These are phyloP conservation scores for Musa acuminata DNA, from an alignment of 176 grass and related monocot species.

Conservation along the genomic window DNA sequence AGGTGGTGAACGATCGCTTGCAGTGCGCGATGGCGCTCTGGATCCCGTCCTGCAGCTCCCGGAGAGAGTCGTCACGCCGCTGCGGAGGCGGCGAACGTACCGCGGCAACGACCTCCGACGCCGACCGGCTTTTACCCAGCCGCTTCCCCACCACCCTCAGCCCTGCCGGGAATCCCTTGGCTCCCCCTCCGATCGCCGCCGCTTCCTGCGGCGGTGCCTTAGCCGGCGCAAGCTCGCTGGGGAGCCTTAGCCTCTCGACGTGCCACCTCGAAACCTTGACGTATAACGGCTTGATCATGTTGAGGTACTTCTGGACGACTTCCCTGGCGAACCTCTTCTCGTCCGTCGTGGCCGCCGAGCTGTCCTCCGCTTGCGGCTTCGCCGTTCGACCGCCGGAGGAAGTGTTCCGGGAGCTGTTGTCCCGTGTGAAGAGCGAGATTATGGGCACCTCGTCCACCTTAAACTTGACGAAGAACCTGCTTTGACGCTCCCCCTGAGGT, in stretches of 20 bases:
- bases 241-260: background rate
- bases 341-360: conserved; percentile 7
- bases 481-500: conserved; percentile 7
- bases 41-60: conserved; percentile 80
- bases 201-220: background rate
- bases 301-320: conserved; percentile 52
- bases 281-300: conserved; percentile 64
- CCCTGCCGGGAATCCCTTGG: background rate
- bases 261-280: conserved; percentile 5
- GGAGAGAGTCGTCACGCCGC: conserved; percentile 62
- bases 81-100: conserved; percentile 12
- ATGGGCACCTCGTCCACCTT: conserved; percentile 59
- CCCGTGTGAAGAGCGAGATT: conserved; percentile 68
- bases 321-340: conserved; percentile 17
- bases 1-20: conserved; percentile 62
- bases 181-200: background rate
- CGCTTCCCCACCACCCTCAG: conserved; percentile 19
- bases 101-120: conserved; percentile 12
- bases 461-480: conserved; percentile 63
- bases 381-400: background rate
- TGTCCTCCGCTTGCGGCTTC: conserved; percentile 3
- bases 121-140: conserved; percentile 52
- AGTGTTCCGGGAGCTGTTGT: conserved; percentile 45
- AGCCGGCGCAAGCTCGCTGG: conserved; percentile 6
- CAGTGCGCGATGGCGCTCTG: conserved; percentile 94